Evolutionary conservation across 164 flowering plant genomes (phyloP), one percentile per base, ranked within the genome.

Genomic region (Cinnamomum micranthum): DNA sequence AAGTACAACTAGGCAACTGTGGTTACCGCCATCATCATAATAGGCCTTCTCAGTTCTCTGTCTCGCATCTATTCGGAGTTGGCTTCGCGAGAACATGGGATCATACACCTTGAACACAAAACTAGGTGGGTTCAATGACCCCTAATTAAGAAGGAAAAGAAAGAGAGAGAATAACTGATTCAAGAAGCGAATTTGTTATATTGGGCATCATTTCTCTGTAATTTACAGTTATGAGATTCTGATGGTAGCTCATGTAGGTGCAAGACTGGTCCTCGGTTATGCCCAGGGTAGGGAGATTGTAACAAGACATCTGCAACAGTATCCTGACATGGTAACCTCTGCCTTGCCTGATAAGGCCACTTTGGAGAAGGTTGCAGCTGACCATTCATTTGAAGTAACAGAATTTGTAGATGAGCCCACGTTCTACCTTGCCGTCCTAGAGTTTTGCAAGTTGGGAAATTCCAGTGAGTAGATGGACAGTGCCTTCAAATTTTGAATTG

Each of bases 181-280:
- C 20, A 3, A 55, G 20, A 15, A 55, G 60, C 60, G 0, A 55
- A 6, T 19, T 55, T 14, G 12, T 55, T 55, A 55, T 55, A 13
- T 70, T 69, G 24, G 14, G 71, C 55, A n/a, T n/a, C 4, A 6
- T 3, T 12, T 41, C 15, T 50, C 5, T 64, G 69, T 15, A 20
- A 19, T 22, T 19, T 58, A 23, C 52, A n/a, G 15, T 55, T 15
- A 65, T 19, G 50, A 41, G 65, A 23, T 74, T 71, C 25, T 59
- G 68, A 69, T 55, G 72, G 2, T 27, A 58, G 60, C 35, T 65
- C 81, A 15, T 80, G 41, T 80, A 94, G 98, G 95, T 81, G 94
- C 92, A 70, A 90, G 95, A 82, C 52, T 95, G 68, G 88, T 95
- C 51, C 91, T 95, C 27, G 89, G 96, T 77, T 88, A 91, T 80